Conservation (phyloP, 2,329 filamentous ascomycete genomes). For the Xylariaceae sp. region DNA sequence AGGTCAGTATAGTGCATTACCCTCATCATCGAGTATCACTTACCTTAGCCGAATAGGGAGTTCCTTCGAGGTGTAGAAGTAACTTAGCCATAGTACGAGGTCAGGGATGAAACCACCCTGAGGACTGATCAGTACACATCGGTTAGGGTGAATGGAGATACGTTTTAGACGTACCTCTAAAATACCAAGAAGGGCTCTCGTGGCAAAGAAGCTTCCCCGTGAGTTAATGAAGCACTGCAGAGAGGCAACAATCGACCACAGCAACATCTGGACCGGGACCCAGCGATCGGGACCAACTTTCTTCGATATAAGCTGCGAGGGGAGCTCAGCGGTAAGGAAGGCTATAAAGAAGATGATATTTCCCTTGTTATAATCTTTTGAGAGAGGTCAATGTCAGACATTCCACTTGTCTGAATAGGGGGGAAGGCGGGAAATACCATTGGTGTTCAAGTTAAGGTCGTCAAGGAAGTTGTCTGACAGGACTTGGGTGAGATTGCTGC, state of each 20-base stretch:
- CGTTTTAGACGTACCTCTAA: conserved; percentile 22
- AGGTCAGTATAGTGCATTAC: no score
- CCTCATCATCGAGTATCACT: background rate
- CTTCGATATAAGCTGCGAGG: conserved; percentile 57
- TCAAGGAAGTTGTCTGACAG: conserved; percentile 56
- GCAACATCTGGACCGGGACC: conserved; percentile 31
- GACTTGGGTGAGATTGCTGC: conserved; percentile 54
- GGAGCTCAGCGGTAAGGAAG: conserved; percentile 54
- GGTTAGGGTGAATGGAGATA: no score
- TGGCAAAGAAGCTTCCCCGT: conserved; percentile 25
- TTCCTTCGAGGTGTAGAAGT: conserved; percentile 35
- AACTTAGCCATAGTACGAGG: conserved; percentile 32
- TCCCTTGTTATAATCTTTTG: conserved; percentile 47
- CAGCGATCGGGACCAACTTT: conserved; percentile 35
- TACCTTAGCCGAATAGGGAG: conserved; percentile 37
- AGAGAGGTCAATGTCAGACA: conserved; percentile 5
- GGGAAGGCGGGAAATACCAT: conserved; percentile 36
- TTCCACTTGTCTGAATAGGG: background rate
- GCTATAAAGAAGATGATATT: conserved; percentile 50
- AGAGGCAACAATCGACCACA: conserved; percentile 31
- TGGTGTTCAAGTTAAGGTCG: conserved; percentile 43
- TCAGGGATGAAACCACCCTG: conserved; percentile 35
- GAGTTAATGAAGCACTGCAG: conserved; percentile 27
- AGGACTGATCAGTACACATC: background rate
- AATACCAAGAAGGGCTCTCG: conserved; percentile 26